These are phyloP conservation scores for Suhomyces sp. DNA, from an alignment of 805 yeast genomes.

Conservation along the genomic window DNA sequence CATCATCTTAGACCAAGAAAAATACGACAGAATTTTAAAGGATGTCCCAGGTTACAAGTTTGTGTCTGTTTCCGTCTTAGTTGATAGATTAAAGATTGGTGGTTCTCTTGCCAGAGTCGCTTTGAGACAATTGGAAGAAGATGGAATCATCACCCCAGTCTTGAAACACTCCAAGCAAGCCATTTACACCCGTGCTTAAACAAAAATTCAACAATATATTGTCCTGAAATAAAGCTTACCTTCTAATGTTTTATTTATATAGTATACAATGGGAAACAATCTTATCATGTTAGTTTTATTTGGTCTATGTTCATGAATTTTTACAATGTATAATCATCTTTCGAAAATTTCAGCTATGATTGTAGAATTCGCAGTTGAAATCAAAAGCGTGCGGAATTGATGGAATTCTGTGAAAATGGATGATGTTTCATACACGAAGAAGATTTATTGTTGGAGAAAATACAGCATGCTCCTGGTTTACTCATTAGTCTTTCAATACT, in stretches of 20 bases:
- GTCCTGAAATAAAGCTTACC: not conserved
- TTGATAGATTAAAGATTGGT: conserved; percentile 98
- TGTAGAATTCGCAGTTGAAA: too few relatives aligned
- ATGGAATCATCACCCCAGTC: conserved; percentile 93
- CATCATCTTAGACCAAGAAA: conserved; percentile 95
- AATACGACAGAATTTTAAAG: conserved; percentile 98
- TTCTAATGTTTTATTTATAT: conserved; percentile 4
- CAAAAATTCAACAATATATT: not conserved
- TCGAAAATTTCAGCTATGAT: too few relatives aligned
- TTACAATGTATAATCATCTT: conserved; percentile 6
- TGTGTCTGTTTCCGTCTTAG: conserved; percentile 96
- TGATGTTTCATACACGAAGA: too few relatives aligned
- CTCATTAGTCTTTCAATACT: too few relatives aligned
- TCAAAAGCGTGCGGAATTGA: too few relatives aligned
- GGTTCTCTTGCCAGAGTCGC: conserved; percentile 99
- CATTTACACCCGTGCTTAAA: conserved; percentile 80
- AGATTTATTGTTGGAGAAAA: too few relatives aligned
- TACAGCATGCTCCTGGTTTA: too few relatives aligned
- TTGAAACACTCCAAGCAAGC: conserved; percentile 95
- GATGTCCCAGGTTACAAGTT: conserved; percentile 99
- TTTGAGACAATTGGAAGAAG: conserved; percentile 88
- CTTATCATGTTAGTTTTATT: conserved; percentile 3
- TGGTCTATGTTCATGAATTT: conserved; percentile 6
- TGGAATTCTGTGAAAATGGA: too few relatives aligned
- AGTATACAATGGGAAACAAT: not conserved